Base-by-base conservation (phyloP, 2,329 filamentous ascomycete species). In the Pseudogymnoascus sp. region DNA sequence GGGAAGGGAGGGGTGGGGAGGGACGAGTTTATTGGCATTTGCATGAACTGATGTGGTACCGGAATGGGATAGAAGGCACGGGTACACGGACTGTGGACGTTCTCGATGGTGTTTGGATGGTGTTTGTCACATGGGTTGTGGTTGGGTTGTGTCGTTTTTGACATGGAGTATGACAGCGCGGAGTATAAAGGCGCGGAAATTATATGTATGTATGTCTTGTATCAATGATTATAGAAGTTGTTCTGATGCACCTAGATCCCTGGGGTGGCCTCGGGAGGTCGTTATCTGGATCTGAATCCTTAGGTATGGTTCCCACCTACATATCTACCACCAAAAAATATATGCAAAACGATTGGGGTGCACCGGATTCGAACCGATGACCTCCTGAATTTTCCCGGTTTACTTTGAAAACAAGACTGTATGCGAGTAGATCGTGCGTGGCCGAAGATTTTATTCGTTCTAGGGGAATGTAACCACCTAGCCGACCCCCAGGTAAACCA, bases 1-100 rank as follows among this genome's bases (percentile, higher is more conserved):
- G 93, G 91, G 1, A 96, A 96, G 70, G 93, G 93, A 10, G 92
- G 84, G 63, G 86, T 89, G 6, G 85, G 84, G 67, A 79, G 84
- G 68, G 86, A 89, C 64, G 86, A 89, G 74, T 89, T 89, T 72
- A 66, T 74, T 33, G 66, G 65, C n/a, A 74, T 74, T 67, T 74
- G 72, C 65, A 74, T 74, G 72, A 70, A 71, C 53, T 73, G 64
- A 72, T 59, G n/a, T 37, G n/a, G 47, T 2, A 33, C 5, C 16
- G 16, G 24, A 8, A 8, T 11, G n/a, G 16, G n/a, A 61, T 61
- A n/a, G 21, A 61, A 37, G 14, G 21, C 59, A 42, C n/a, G 7
- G 16, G 10, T 26, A 6, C 6, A 42, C 11, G 59, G 47, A 31
- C 14, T 33, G 26, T 56, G 47, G 26, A 33, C 26, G 19, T 19